A percentile compares a stretch with the other conserved stretches of the same genome.
These are phyloP conservation scores for Fusarium lyarnte DNA, from an alignment of 2,329 filamentous ascomycete species.

Conservation along the genomic window DNA sequence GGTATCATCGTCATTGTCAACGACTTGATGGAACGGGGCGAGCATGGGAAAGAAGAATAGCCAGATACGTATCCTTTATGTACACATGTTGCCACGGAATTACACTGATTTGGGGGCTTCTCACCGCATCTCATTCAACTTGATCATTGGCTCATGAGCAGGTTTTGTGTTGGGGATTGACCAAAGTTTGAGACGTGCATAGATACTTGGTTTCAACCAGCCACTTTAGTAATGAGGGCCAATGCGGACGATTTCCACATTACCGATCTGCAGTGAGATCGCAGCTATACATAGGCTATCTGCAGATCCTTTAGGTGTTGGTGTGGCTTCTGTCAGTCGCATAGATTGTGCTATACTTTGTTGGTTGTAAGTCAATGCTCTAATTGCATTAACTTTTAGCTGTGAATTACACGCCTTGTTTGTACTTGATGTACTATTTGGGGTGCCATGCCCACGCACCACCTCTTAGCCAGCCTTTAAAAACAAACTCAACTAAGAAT, in stretches of 20 bases:
- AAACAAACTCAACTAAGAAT: not conserved
- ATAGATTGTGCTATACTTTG: not conserved
- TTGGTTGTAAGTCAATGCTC: too few relatives aligned
- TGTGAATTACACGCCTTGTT: not conserved
- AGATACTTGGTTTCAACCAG: not conserved
- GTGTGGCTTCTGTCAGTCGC: not conserved
- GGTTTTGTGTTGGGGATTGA: not conserved
- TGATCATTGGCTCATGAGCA: not conserved
- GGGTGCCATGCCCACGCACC: not conserved
- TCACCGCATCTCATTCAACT: not conserved
- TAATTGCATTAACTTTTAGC: not conserved
- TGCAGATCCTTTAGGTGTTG: not conserved
- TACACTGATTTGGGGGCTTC: not conserved
- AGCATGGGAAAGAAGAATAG: not conserved
- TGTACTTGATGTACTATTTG: not conserved
- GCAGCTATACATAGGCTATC: not conserved
- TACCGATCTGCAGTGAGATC: not conserved
- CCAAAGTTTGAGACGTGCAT: conserved; percentile 12
- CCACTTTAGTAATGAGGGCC: not conserved
- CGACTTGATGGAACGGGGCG: not conserved
- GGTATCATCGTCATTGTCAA: not conserved
- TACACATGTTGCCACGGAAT: not conserved
- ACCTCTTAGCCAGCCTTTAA: not conserved
- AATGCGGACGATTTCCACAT: not conserved
- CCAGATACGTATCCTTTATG: not conserved